Conservation (phyloP, 2,329 filamentous ascomycete genomes). For the Knoxdaviesia capensis region DNA sequence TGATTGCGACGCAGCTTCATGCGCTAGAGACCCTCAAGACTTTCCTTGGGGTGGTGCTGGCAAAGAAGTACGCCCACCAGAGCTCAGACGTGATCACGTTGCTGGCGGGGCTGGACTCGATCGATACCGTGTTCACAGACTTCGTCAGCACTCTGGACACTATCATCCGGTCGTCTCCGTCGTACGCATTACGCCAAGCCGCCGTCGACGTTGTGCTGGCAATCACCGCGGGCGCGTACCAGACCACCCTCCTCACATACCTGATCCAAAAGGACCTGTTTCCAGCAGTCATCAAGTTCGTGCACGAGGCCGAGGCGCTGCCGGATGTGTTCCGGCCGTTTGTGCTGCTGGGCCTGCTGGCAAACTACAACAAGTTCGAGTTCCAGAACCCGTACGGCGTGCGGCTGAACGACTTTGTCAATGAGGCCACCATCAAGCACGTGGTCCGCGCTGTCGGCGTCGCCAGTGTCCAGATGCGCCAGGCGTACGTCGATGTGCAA, state of each 20-base stretch:
- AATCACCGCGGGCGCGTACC: slow-evolving; percentile 82
- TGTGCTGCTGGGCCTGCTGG: slow-evolving; percentile 63
- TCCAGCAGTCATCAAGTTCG: slow-evolving; percentile 84
- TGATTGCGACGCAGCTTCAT: not conserved
- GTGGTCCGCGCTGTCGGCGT: slow-evolving; percentile 59
- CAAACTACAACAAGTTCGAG: slow-evolving; percentile 99
- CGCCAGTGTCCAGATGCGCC: slow-evolving; percentile 46
- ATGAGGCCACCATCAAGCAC: slow-evolving; percentile 68
- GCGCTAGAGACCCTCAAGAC: slow-evolving; percentile 50
- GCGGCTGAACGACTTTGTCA: slow-evolving; percentile 85
- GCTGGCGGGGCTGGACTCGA: slow-evolving; percentile 71
- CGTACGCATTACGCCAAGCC: slow-evolving; percentile 49
- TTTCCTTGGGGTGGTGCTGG: slow-evolving; percentile 64
- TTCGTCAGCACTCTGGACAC: slow-evolving; percentile 67
- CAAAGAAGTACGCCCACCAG: slow-evolving; percentile 84
- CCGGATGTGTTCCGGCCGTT: slow-evolving; percentile 53
- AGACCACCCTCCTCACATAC: slow-evolving; percentile 84
- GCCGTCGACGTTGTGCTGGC: slow-evolving; percentile 67
- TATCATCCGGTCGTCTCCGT: slow-evolving; percentile 46
- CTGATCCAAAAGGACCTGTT: slow-evolving; percentile 91
- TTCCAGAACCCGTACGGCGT: slow-evolving; percentile 92
- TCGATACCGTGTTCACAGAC: slow-evolving; percentile 72
- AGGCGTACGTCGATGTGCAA: slow-evolving; percentile 66
- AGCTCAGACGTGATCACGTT: slow-evolving; percentile 85
- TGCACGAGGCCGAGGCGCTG: slow-evolving; percentile 55